phyloP scores from a whole-genome alignment of 2,329 filamentous ascomycete genomes.

The Xylaria sp. region DNA sequence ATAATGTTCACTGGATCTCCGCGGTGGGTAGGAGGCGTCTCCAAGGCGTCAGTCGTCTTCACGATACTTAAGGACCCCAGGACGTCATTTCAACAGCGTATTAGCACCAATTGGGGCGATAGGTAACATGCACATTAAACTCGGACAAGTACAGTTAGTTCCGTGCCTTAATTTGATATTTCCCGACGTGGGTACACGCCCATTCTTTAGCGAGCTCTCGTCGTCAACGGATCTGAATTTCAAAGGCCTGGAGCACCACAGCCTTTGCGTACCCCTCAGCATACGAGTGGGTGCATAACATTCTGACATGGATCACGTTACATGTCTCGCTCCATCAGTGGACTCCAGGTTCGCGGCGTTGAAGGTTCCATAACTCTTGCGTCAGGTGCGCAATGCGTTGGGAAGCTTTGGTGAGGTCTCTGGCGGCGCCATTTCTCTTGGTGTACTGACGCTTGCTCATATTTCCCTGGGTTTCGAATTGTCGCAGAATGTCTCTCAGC shows the following conservation, averaged over 20 bases:
- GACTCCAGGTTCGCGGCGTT: neutral
- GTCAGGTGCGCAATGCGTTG: slow-evolving; percentile 30
- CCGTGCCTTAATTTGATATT: slow-evolving; percentile 24
- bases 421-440: slow-evolving; percentile 23
- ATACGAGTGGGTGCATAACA: slow-evolving; percentile 4
- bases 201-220: slow-evolving; percentile 26
- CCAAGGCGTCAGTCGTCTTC: slow-evolving; percentile 18
- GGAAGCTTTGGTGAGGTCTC: slow-evolving; percentile 26
- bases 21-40: slow-evolving; percentile 23
- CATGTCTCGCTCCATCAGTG: neutral
- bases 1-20: slow-evolving; percentile 33
- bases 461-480: slow-evolving; percentile 30
- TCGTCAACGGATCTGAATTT: slow-evolving; percentile 9
- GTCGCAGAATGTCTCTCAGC: slow-evolving; percentile 26
- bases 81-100: slow-evolving; percentile 10
- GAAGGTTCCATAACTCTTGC: slow-evolving; percentile 24
- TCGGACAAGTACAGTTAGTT: slow-evolving; percentile 14
- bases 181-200: slow-evolving; percentile 16
- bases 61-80: slow-evolving; percentile 19
- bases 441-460: slow-evolving; percentile 30
- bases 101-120: slow-evolving; percentile 19
- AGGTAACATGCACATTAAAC: slow-evolving; percentile 4
- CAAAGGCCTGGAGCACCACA: slow-evolving; percentile 13
- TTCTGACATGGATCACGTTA: neutral
- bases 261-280: slow-evolving; percentile 14